These are phyloP conservation scores for Hemerocallis citrina DNA, from an alignment of 106 monocot genomes.

Conservation along the genomic window DNA sequence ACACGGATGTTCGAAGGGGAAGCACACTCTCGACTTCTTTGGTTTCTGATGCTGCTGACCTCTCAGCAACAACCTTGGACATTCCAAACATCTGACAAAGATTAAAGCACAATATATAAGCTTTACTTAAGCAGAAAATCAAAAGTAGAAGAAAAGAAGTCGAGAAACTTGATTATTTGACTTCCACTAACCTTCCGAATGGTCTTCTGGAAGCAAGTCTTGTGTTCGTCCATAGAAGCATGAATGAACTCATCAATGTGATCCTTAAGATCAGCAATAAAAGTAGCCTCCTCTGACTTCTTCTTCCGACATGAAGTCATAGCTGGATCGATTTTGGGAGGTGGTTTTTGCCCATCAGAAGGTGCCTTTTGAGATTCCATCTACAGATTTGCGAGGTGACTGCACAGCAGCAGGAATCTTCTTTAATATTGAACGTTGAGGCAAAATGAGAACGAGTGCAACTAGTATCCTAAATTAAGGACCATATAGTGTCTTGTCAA, in stretches of 20 bases:
- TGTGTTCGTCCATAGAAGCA: conserved; percentile 50
- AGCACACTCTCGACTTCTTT: conserved; percentile 10
- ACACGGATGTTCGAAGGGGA: neutral
- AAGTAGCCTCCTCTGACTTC: conserved; percentile 40
- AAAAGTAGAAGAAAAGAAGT: neutral
- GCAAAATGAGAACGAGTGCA: no score
- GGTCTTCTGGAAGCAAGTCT: conserved; percentile 46
- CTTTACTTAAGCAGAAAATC: no score
- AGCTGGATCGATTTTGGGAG: conserved; percentile 16
- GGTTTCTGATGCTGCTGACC: conserved; percentile 4
- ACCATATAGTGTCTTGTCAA: no score
- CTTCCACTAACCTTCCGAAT: conserved; percentile 25
- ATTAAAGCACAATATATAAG: neutral
- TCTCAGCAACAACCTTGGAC: conserved; percentile 35
- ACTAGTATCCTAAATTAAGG: no score
- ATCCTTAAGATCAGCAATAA: conserved; percentile 24
- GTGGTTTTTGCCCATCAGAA: neutral
- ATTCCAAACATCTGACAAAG: conserved; percentile 56
- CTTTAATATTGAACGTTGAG: no score
- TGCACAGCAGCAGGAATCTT: no score
- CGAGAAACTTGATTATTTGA: neutral
- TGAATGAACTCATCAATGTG: conserved; percentile 22
- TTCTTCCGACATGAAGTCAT: conserved; percentile 48
- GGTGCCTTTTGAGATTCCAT: conserved; percentile 17
- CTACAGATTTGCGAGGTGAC: neutral